Percentiles rank a stretch among this genome's conserved stretches.
Evolutionary conservation across 1,139 yeast genomes (phyloP).

Genomic region (Schwanniomyces etchellsii): DNA sequence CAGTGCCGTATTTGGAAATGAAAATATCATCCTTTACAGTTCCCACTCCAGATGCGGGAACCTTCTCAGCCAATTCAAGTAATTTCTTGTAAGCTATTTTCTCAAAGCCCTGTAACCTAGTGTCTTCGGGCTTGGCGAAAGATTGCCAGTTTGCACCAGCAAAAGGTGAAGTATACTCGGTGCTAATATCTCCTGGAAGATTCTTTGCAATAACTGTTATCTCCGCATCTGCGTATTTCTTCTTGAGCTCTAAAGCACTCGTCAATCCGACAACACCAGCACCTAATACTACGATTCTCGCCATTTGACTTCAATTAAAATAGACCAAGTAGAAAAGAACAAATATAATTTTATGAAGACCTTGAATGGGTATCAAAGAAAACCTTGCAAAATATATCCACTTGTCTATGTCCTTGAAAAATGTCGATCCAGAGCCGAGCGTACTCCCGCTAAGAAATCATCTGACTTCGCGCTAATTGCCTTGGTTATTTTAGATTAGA

Average conservation of each 20-base stretch:
- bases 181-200: constrained; percentile 35
- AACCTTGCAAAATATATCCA: too few species aligned
- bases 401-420: too few species aligned
- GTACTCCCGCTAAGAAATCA: too few species aligned
- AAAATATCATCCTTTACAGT: constrained; percentile 20
- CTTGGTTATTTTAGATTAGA: too few species aligned
- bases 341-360: too few species aligned
- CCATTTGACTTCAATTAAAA: neutral
- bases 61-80: constrained; percentile 31
- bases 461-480: too few species aligned
- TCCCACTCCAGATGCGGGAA: constrained; percentile 42
- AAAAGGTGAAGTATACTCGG: constrained; percentile 33
- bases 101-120: constrained; percentile 30
- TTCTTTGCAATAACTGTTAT: constrained; percentile 29
- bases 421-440: too few species aligned
- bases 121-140: constrained; percentile 31
- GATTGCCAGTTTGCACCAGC: constrained; percentile 47
- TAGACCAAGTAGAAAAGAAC: too few species aligned
- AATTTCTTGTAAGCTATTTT: constrained; percentile 34
- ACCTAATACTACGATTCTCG: constrained; percentile 9
- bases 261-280: constrained; percentile 41
- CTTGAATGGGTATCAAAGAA: too few species aligned
- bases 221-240: constrained; percentile 12
- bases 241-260: constrained; percentile 27
- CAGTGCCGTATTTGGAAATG: constrained; percentile 17